Evolutionary conservation across 371 early-diverging fungal species (phyloP), one percentile per base, ranked within the genome.

Genomic region (Mucor ambiguus): DNA sequence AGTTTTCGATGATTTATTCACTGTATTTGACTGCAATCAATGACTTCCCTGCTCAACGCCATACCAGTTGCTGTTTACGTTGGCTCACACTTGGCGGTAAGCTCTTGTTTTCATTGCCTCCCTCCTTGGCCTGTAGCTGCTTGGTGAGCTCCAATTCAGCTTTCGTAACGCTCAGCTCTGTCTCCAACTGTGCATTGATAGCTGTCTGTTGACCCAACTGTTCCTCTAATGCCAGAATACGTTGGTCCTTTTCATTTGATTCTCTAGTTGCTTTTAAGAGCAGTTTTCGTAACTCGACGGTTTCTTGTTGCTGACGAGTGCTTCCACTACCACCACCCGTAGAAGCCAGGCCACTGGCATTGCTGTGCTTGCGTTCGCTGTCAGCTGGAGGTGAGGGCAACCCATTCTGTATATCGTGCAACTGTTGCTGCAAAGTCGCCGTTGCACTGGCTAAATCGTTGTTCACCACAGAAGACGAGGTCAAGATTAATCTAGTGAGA

Each of bases 401-500:
- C 0, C 33, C 33, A 3, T 29, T 18, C 29, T 56, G 56, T 0
- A 9, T 8, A 28, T n/a, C 26, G 24, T 37, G 35, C 29, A 38
- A 11, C 2, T 38, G 10, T 16, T 43, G n/a, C 33, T 41, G 20
- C 16, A 57, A 29, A 16, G 16, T 6, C 11, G 24, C 55, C 3
- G 55, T 26, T 11, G 49, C 38, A 22, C n/a, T 20, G 6, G 14
- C 52, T 26, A 28, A 16, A 61, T 60, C 55, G 4, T 37, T 58
- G 2, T 28, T 57, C 3, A 55, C 80, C 26, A 90, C 83, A 5
- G 90, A 87, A 8, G 82, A 76, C 0, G 90, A 89, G 0, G 91
- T 94, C 61, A 96, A 69, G 60, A 96, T 96, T 32, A 95, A 74
- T 26, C 89, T 87, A 6, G 94, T 94, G 48, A 96, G 73, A 59